These are phyloP conservation scores for Bassia scoparia DNA, from an alignment of 148 eudicot species.

Conservation along the genomic window DNA sequence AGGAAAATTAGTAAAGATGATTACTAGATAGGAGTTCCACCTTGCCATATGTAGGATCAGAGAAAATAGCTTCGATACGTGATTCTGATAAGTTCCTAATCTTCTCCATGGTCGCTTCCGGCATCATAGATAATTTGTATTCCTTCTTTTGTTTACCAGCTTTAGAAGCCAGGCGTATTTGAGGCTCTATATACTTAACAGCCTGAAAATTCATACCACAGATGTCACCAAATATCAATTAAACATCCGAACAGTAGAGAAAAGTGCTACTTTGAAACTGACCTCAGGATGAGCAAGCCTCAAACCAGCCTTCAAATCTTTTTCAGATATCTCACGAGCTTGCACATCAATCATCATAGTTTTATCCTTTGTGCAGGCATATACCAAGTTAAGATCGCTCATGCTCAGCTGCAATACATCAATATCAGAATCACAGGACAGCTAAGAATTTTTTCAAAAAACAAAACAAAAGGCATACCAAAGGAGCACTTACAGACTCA, in stretches of 20 bases:
- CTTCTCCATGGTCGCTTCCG: slow-evolving; percentile 69
- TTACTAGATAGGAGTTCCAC: slow-evolving; percentile 18
- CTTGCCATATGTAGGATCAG: slow-evolving; percentile 92
- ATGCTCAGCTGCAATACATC: slow-evolving; percentile 59
- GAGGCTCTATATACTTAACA: slow-evolving; percentile 88
- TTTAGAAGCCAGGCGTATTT: slow-evolving; percentile 78
- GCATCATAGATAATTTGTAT: slow-evolving; percentile 76
- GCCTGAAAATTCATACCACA: slow-evolving; percentile 52
- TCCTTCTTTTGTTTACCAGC: slow-evolving; percentile 86
- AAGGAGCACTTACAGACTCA: too few relatives aligned
- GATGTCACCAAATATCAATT: not conserved
- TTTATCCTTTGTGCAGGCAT: slow-evolving; percentile 95
- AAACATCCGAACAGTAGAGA: slow-evolving; percentile 9
- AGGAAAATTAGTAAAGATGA: not conserved
- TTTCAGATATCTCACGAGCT: slow-evolving; percentile 91
- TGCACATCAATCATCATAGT: slow-evolving; percentile 97
- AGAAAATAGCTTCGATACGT: slow-evolving; percentile 81
- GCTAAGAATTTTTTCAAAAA: not conserved
- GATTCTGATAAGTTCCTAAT: slow-evolving; percentile 62
- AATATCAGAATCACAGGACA: not conserved
- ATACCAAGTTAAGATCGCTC: slow-evolving; percentile 93
- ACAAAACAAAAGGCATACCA: not conserved
- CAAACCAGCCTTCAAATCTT: slow-evolving; percentile 71
- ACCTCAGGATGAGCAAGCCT: slow-evolving; percentile 97
- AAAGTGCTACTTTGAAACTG: slow-evolving; percentile 15